Percentiles rank a stretch among this genome's conserved stretches.
These are phyloP conservation scores for Hippophae rhamnoides DNA, from an alignment of 306 rosid species.

Conservation along the genomic window DNA sequence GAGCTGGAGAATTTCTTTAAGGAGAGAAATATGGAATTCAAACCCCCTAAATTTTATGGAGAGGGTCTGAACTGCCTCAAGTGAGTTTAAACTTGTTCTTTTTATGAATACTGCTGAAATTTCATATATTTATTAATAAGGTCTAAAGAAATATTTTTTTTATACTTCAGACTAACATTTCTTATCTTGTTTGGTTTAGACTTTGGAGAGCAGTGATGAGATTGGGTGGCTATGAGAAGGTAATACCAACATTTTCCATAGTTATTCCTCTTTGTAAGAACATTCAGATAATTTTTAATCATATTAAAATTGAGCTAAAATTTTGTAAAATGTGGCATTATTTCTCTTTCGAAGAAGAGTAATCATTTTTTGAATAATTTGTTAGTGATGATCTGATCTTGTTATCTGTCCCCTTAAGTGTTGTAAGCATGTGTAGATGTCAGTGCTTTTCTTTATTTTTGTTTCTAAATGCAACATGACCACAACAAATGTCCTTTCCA, in stretches of 20 bases:
- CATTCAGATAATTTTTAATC: no score
- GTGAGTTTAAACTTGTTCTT: constrained; percentile 39
- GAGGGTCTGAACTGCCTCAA: constrained; percentile 92
- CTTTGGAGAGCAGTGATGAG: constrained; percentile 88
- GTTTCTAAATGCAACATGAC: no score
- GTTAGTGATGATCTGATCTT: no score
- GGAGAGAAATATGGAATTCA: constrained; percentile 88
- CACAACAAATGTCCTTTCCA: no score
- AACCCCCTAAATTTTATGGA: constrained; percentile 95
- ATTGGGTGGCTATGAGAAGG: constrained; percentile 99
- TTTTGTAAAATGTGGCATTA: no score
- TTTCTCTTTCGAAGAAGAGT: constrained; percentile 18
- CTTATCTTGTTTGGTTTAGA: constrained; percentile 38
- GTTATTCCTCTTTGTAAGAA: neutral
- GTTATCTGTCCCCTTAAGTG: no score
- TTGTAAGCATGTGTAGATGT: no score
- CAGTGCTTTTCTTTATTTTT: no score
- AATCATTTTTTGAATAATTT: no score
- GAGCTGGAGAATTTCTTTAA: constrained; percentile 81
- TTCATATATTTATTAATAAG: constrained; percentile 1
- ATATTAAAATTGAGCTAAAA: no score
- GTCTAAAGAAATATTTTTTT: constrained; percentile 19
- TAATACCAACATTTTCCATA: constrained; percentile 15
- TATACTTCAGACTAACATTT: neutral
- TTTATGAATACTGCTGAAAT: constrained; percentile 5